Base-by-base conservation (phyloP, 2,329 filamentous ascomycete genomes). In the Colletotrichum shisoi region DNA sequence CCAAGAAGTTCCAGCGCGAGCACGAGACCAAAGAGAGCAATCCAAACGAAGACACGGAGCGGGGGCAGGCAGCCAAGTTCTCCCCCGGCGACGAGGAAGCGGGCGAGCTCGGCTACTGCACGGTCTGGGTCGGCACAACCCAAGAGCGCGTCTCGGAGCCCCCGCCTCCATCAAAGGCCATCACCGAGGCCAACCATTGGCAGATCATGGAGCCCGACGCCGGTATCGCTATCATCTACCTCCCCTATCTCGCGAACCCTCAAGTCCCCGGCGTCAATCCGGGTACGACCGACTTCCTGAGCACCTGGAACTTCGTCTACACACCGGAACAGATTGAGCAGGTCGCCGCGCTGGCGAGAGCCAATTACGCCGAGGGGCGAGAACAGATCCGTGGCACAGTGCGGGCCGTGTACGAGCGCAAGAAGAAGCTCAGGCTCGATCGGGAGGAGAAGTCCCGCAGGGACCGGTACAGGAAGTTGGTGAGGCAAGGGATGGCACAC, bases 271-370 rank as follows among this genome's bases (percentile, higher is more conserved):
- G 87, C 49, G 90, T 98, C n/a, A 91, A 97, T 71, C 95, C 95
- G 0, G 88, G 89, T 27, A 87, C 85, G 2, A 91, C 87, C 60
- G 93, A 97, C 68, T 98, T 93, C 78, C 88, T 98, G 82, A 92
- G 89, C 71, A 99, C 95, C 0, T 99, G 95, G 95, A 99, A 99
- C 76, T 98, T 98, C 76, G 89, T 97, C 37, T 99, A 98, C 77
- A 96, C 91, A 2, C 90, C 93, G 0, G 89, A 95, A 64, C 90
- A 99, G 77, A 89, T 99, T 59, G 94, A 98, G 72, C 86, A 87
- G 31, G 93, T 96, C 0, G 90, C 97, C 2, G 84, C 85, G 5
- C 84, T 99, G 34, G 94, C 95, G 1, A 85, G 88, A 62, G 92
- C 92, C 12, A 99, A 99, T 77, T 99, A 93, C 72, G 83, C 87